phyloP scores from a whole-genome alignment of 169 alveolate genomes.

The Plasmodium vinckei region DNA sequence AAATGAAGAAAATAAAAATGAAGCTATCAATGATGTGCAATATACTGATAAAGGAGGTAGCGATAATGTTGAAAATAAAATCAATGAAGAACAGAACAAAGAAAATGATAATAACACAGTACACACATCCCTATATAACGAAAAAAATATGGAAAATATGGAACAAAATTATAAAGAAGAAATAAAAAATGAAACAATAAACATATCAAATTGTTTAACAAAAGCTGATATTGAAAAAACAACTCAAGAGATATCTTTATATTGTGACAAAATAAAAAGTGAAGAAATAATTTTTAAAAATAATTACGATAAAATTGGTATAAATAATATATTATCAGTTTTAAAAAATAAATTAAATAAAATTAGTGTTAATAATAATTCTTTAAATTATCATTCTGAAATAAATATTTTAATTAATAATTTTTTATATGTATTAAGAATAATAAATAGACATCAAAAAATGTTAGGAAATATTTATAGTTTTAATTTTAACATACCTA shows the following conservation, averaged over 20 bases:
- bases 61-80: background rate
- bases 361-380: slow-evolving; percentile 12
- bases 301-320: background rate
- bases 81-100: background rate
- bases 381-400: slow-evolving; percentile 30
- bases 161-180: background rate
- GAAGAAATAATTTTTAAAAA: background rate
- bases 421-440: slow-evolving; percentile 10
- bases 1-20: background rate
- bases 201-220: background rate
- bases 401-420: slow-evolving; percentile 34
- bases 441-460: slow-evolving; percentile 14
- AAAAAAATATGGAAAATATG: too few relatives aligned
- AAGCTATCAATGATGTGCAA: background rate
- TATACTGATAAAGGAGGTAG: background rate
- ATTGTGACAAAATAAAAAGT: slow-evolving; percentile 5
- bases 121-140: too few relatives aligned
- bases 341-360: slow-evolving; percentile 39
- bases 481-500: slow-evolving; percentile 7
- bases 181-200: background rate
- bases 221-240: background rate
- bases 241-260: slow-evolving; percentile 4
- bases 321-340: slow-evolving; percentile 16
- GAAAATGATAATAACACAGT: background rate
- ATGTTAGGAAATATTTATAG: slow-evolving; percentile 31